phyloP scores from a whole-genome alignment of 2,329 filamentous ascomycete species.

The Blumeria hordei region DNA sequence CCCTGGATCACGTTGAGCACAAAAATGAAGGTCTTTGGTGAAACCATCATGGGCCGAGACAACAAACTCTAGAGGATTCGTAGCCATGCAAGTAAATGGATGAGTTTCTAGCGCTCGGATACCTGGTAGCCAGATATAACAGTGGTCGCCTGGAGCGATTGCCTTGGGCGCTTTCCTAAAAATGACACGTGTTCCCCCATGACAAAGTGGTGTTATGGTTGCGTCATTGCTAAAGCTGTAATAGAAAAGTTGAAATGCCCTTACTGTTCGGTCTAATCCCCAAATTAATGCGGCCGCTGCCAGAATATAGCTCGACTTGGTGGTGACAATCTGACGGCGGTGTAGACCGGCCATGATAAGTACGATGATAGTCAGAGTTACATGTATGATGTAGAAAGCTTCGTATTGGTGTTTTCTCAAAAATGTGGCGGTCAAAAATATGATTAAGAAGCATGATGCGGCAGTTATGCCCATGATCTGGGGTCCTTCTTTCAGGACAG shows the following conservation, averaged over 20 bases:
- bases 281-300: slow-evolving; percentile 23
- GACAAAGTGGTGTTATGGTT: slow-evolving; percentile 26
- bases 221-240: slow-evolving; percentile 26
- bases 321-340: slow-evolving; percentile 19
- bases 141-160: slow-evolving; percentile 30
- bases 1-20: slow-evolving; percentile 24
- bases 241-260: slow-evolving; percentile 19
- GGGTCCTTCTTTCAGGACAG: slow-evolving; percentile 16
- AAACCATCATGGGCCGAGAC: slow-evolving; percentile 33
- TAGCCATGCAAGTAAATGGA: slow-evolving; percentile 32
- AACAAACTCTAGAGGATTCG: slow-evolving; percentile 24
- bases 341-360: slow-evolving; percentile 26
- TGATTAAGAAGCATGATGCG: slow-evolving; percentile 22
- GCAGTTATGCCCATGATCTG: slow-evolving; percentile 26
- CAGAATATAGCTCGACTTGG: slow-evolving; percentile 19
- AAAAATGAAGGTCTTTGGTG: slow-evolving; percentile 27
- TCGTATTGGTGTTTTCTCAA: slow-evolving; percentile 24
- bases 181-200: slow-evolving; percentile 27
- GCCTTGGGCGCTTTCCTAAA: slow-evolving; percentile 22
- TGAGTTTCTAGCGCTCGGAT: slow-evolving; percentile 34
- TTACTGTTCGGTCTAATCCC: slow-evolving; percentile 24
- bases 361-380: slow-evolving; percentile 23
- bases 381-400: slow-evolving; percentile 28
- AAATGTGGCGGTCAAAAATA: slow-evolving; percentile 20
- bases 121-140: slow-evolving; percentile 36